Percentiles rank a stretch among this genome's conserved stretches.
Evolutionary conservation across 2,329 filamentous ascomycete genomes (phyloP).

Genomic region (Cladosporium austrohemisphaericum): DNA sequence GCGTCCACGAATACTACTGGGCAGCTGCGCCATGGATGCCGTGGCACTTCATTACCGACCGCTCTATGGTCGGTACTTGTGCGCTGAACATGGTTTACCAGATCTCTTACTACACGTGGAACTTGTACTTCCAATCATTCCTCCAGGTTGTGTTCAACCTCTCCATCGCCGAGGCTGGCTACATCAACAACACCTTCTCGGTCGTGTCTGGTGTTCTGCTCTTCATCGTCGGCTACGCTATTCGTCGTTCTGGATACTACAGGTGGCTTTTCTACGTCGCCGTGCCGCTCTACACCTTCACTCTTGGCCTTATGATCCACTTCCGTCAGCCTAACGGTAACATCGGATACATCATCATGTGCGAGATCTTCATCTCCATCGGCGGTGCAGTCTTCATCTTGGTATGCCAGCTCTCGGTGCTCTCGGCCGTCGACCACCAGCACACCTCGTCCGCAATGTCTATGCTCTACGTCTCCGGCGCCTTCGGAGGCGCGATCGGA

Average conservation of each 20-base stretch:
- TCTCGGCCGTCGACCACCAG: constrained; percentile 44
- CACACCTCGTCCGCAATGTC: constrained; percentile 27
- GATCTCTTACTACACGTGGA: constrained; percentile 35
- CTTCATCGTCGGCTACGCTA: constrained; percentile 46
- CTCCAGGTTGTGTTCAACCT: constrained; percentile 39
- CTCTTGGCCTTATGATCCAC: constrained; percentile 29
- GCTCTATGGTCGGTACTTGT: constrained; percentile 52
- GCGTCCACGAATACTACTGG: constrained; percentile 37
- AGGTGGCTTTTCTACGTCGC: constrained; percentile 43
- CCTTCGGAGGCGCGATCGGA: constrained; percentile 52
- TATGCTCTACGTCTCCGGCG: constrained; percentile 21
- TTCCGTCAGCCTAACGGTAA: constrained; percentile 33
- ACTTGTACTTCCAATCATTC: constrained; percentile 40
- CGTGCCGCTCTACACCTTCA: constrained; percentile 35
- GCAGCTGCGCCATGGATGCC: constrained; percentile 41
- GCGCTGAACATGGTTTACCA: constrained; percentile 41
- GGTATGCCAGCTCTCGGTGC: constrained; percentile 57
- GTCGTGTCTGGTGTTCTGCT: constrained; percentile 42
- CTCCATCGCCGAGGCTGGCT: constrained; percentile 26
- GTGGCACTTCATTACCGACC: constrained; percentile 47
- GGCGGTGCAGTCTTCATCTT: constrained; percentile 55
- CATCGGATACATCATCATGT: constrained; percentile 50
- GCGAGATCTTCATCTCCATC: constrained; percentile 53
- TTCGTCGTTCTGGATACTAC: constrained; percentile 47
- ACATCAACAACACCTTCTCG: constrained; percentile 35